A percentile compares a stretch with the other conserved stretches of the same genome.
phyloP scores from a whole-genome alignment of 2,329 filamentous ascomycete genomes.

The Ilyonectria destructans region DNA sequence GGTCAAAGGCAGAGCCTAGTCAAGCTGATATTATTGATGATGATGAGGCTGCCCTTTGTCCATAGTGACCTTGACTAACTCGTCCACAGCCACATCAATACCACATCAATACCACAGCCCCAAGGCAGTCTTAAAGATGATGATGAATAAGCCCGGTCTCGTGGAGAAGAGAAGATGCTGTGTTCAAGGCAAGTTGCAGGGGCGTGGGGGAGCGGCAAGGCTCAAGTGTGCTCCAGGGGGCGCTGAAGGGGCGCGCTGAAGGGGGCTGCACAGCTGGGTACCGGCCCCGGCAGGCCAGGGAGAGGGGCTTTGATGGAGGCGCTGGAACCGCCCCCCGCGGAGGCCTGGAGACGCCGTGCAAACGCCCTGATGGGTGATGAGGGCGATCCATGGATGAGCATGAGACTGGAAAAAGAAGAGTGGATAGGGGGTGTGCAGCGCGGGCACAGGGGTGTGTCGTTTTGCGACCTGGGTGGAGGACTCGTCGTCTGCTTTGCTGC shows the following conservation, averaged over 20 bases:
- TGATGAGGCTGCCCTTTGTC: constrained; percentile 5
- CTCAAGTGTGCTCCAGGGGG: not conserved
- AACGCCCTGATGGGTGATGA: constrained; percentile 21
- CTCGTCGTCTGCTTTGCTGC: constrained; percentile 29
- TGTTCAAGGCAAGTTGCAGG: not conserved
- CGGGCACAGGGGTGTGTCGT: constrained; percentile 17
- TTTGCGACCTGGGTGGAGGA: constrained; percentile 5
- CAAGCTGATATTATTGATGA: constrained; percentile 10
- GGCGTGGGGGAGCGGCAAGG: constrained; percentile 4
- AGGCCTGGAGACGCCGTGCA: constrained; percentile 30
- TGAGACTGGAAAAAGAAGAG: constrained; percentile 5
- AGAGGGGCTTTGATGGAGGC: constrained; percentile 29
- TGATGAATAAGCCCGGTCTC: too few species aligned
- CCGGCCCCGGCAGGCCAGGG: not conserved
- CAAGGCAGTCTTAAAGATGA: not conserved
- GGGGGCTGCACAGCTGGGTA: not conserved
- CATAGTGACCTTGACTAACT: not conserved
- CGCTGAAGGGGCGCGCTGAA: constrained; percentile 9
- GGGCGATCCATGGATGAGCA: not conserved
- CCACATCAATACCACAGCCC: not conserved
- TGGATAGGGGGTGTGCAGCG: constrained; percentile 4
- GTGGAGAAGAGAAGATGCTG: not conserved
- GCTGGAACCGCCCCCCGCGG: constrained; percentile 31
- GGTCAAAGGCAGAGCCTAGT: constrained; percentile 20
- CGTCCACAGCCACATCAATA: not conserved